Base-by-base conservation (phyloP, 208 protist species). In the Trypanosoma lewisi region DNA sequence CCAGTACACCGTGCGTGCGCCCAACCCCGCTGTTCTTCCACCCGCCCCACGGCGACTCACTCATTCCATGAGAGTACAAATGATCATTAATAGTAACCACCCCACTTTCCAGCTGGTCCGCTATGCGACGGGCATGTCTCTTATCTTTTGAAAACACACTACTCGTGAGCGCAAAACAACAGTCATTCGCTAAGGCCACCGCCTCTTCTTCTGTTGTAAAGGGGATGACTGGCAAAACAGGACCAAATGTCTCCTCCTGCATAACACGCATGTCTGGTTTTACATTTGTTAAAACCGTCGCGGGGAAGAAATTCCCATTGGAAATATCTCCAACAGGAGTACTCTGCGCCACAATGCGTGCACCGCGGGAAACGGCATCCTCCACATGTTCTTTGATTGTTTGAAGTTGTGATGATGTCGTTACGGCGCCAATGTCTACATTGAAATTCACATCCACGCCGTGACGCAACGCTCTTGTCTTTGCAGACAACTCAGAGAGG, bases 221-320 rank as follows among this genome's bases (percentile, higher is more conserved):
- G 9, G 73, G 63, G 9, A 97, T 54, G 4, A 98, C 73, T 0
- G 75, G 62, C 11, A 97, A 63, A 19, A 98, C 70, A 42, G 95
- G 95, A 34, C 95, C 95, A 70, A 98, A 98, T n/a, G 77, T 80
- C 63, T 98, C 95, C 47, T 98, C 91, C 44, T 75, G 48, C 58
- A 93, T 82, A 9, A 98, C 80, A 7, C 56, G 55, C 93, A 97
- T 97, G 23, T 85, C 62, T 1, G 73, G 60, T 27, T 79, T 97
- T 19, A 94, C 90, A 57, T 78, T 74, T 6, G 52, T 68, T 5
- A 98, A 53, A 8, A 97, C 77, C 2, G 95, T 98, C 21, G 93
- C 91, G 4, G 83, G 78, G 60, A 75, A 93, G 62, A 94, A 96
- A 50, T 77, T 67, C 2, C 91, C 87, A 8, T 81, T 58, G n/a